Evolutionary conservation across 2,329 filamentous ascomycete species (phyloP).

Genomic region (Alternaria triticimaculans): DNA sequence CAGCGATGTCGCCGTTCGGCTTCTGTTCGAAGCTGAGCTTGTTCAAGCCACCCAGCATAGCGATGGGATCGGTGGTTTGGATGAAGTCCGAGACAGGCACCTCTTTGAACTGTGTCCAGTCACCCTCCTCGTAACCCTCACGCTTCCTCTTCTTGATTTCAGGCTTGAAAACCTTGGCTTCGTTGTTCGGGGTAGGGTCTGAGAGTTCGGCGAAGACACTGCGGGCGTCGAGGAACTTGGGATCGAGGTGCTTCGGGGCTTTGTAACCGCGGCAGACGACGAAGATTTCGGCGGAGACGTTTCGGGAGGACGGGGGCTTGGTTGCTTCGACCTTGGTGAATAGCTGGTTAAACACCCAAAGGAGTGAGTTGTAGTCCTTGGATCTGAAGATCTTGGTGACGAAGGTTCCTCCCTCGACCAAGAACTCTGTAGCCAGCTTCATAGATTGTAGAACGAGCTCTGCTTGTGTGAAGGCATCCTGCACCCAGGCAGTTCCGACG

Average conservation of each 20-base stretch:
- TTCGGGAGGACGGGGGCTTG: constrained; percentile 93
- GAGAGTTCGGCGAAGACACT: constrained; percentile 93
- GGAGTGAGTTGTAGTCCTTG: constrained; percentile 92
- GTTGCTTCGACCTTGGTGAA: constrained; percentile 96
- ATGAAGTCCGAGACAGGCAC: constrained; percentile 90
- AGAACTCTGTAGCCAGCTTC: constrained; percentile 92
- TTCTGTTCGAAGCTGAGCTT: constrained; percentile 81
- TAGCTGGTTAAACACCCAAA: constrained; percentile 98
- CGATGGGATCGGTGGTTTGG: constrained; percentile 89
- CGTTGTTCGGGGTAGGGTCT: constrained; percentile 87
- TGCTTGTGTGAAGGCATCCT: constrained; percentile 97
- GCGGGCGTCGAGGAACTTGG: constrained; percentile 86
- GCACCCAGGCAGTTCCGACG: constrained; percentile 96
- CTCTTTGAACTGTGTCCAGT: constrained; percentile 92
- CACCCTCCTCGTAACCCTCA: constrained; percentile 96
- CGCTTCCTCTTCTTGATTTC: constrained; percentile 97
- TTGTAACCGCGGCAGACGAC: constrained; percentile 96
- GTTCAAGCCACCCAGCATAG: constrained; percentile 86
- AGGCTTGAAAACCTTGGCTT: constrained; percentile 97
- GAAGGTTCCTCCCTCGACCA: constrained; percentile 79
- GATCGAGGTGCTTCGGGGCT: constrained; percentile 90
- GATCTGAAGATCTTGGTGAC: constrained; percentile 98
- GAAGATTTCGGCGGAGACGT: constrained; percentile 98
- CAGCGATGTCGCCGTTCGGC: constrained; percentile 78
- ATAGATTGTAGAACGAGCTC: constrained; percentile 89